These are phyloP conservation scores for Orbilia javanica DNA, from an alignment of 2,329 filamentous ascomycete genomes.

Conservation along the genomic window DNA sequence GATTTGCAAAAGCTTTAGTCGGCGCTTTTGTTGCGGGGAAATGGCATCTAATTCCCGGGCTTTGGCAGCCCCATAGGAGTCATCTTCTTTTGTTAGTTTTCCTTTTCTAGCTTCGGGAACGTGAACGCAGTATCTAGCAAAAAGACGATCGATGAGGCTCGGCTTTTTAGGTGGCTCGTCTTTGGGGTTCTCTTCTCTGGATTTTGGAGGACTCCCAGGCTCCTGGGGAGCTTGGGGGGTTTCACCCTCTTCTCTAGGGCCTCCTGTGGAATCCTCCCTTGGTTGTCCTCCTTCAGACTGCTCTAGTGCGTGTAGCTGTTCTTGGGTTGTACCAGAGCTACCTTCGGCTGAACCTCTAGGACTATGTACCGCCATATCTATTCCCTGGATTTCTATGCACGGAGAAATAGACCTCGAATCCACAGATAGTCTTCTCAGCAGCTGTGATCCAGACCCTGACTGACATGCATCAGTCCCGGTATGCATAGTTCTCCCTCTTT, in stretches of 20 bases:
- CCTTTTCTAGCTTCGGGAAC: background rate
- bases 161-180: background rate
- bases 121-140: background rate
- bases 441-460: too few species aligned
- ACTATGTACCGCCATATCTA: background rate
- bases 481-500: background rate
- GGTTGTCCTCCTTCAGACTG: background rate
- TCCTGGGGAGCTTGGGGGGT: background rate
- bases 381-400: background rate
- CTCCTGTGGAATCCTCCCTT: background rate
- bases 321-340: background rate
- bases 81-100: slow-evolving; percentile 25
- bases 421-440: background rate
- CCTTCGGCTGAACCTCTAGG: background rate
- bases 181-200: background rate
- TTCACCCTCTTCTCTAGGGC: background rate
- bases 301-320: background rate
- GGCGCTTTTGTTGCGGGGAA: background rate
- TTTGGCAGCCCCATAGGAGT: background rate
- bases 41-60: slow-evolving; percentile 2
- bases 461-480: background rate
- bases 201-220: background rate
- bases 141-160: background rate
- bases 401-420: background rate
- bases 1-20: slow-evolving; percentile 17